Base-by-base conservation (phyloP, 2,329 filamentous ascomycete genomes). In the Ascochyta viciae-villosae region DNA sequence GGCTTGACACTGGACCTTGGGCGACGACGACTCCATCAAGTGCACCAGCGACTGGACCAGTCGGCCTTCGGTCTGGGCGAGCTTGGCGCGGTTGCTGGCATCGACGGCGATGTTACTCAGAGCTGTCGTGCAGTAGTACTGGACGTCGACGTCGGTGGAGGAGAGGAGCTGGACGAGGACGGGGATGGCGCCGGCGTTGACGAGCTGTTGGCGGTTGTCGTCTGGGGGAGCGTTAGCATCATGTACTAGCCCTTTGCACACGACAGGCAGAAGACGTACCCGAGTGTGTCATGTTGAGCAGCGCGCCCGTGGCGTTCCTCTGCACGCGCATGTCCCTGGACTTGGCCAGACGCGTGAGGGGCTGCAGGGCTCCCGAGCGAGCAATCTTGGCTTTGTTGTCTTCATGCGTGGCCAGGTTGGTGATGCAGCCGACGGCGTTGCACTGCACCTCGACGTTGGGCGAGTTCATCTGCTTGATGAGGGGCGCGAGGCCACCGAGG, bases 331-430 rank as follows among this genome's bases (percentile, higher is more conserved):
- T 98, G 71, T 99, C 95, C 77, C 96, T 94, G 22, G 95, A 98
- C 78, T 96, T 98, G 60, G 95, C 95, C 54, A 99, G 81, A 61
- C 91, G 87, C 41, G 95, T 99, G 66, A 99, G 81, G 8, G 95
- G 95, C 7, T 90, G 91, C 53, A 99, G 83, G 50, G 95, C 95
- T 55, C 95, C 95, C 3, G 95, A 99, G 59, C 92, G 87, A 65
- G 95, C 95, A 76, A 99, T 99, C 80, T 96, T 97, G 55, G 95
- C 93, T 81, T 99, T 99, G 81, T 99, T 99, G 68, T 98, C 95
- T 79, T 99, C 95, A 72, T 99, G 95, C 3, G 95, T 99, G 50
- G 95, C 95, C 53, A 99, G 80, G 74, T 99, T 99, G 41, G 95
- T 99, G 76, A 99, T 99, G 81, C 95, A 99, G 47, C 95, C 95